A percentile compares a stretch with the other conserved stretches of the same genome.
phyloP scores from a whole-genome alignment of 2,329 filamentous ascomycete species.

The Diplodia mutila region DNA sequence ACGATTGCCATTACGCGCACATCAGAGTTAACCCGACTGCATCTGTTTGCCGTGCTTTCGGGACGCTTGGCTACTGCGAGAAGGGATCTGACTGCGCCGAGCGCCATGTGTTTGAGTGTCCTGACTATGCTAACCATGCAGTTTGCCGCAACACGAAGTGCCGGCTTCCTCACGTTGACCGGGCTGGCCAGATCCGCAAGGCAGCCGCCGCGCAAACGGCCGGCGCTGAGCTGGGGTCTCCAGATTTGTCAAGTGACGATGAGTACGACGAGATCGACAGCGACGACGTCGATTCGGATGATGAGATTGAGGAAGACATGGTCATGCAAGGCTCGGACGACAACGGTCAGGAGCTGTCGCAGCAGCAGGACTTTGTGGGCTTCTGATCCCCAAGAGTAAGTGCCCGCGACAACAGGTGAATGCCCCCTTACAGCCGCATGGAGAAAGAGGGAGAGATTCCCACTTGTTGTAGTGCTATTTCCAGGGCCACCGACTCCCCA shows the following conservation, averaged over 20 bases:
- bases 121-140: conserved; percentile 91
- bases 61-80: conserved; percentile 84
- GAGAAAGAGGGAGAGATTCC: not conserved
- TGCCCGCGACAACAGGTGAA: not conserved
- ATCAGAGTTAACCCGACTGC: conserved; percentile 75
- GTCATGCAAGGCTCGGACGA: conserved; percentile 39
- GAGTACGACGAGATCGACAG: conserved; percentile 68
- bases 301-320: conserved; percentile 46
- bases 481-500: not conserved
- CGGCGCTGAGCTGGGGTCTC: conserved; percentile 38
- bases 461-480: not conserved
- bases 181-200: conserved; percentile 76
- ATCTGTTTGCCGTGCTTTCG: conserved; percentile 82
- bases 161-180: conserved; percentile 83
- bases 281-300: conserved; percentile 79
- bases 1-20: conserved; percentile 85
- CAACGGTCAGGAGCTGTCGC: conserved; percentile 50
- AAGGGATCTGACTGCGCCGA: conserved; percentile 77
- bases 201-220: conserved; percentile 51
- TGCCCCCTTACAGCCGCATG: not conserved
- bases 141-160: conserved; percentile 80
- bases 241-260: conserved; percentile 77
- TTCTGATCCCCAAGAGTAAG: conserved; percentile 40
- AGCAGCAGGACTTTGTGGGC: conserved; percentile 59
- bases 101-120: conserved; percentile 90